Evolutionary conservation across 768 basidiomycete species (phyloP).

Genomic region (Lepiota venenata): DNA sequence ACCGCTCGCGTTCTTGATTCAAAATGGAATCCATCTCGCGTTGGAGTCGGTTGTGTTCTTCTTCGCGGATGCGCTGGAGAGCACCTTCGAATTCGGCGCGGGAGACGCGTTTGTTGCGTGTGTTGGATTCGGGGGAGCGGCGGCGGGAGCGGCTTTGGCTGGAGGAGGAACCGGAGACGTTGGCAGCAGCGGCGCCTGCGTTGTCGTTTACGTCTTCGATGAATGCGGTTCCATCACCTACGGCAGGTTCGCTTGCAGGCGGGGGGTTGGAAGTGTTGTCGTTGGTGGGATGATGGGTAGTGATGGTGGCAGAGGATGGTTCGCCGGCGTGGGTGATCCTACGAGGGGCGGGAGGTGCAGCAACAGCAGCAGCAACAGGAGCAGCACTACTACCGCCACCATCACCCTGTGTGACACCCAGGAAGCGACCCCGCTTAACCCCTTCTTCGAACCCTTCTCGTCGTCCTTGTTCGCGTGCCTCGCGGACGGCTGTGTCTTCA

Average conservation of each 20-base stretch:
- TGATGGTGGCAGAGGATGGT: not conserved
- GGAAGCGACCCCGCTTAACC: not conserved
- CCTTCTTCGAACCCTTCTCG: constrained; percentile 7
- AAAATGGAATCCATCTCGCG: not conserved
- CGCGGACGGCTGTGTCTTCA: constrained; percentile 1
- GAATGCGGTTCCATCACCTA: not conserved
- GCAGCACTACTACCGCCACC: not conserved
- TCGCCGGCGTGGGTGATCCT: not conserved
- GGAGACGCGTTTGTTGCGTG: not conserved
- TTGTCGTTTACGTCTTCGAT: not conserved
- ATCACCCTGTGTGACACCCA: not conserved
- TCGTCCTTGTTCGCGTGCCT: constrained; percentile 8
- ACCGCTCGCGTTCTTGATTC: not conserved
- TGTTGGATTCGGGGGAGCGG: not conserved
- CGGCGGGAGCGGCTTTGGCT: not conserved
- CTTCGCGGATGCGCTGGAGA: not conserved
- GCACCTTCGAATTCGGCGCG: not conserved
- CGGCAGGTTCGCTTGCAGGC: not conserved
- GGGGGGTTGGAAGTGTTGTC: not conserved
- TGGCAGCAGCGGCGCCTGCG: not conserved
- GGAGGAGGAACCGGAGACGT: not conserved
- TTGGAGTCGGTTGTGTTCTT: not conserved
- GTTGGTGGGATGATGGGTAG: not conserved
- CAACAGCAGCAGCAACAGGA: no score
- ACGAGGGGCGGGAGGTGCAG: constrained; percentile 1